Evolutionary conservation across 2,329 filamentous ascomycete genomes (phyloP).

Genomic region (Colletotrichum sidae): DNA sequence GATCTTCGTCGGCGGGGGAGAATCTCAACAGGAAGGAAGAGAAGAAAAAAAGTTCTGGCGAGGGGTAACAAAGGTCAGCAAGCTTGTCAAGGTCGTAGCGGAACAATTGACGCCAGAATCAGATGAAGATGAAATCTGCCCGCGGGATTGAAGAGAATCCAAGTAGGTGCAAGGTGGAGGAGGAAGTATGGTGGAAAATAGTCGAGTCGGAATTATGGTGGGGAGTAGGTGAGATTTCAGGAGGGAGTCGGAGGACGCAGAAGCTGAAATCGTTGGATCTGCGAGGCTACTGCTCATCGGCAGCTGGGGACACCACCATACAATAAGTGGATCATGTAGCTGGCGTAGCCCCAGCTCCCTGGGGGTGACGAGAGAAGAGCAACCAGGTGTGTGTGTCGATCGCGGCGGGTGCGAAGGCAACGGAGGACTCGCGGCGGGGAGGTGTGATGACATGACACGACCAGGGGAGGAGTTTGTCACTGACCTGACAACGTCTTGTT

Average conservation of each 20-base stretch:
- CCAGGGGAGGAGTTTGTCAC: slow-evolving; percentile 20
- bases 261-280: slow-evolving; percentile 41
- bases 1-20: slow-evolving; percentile 29
- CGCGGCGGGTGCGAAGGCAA: slow-evolving; percentile 27
- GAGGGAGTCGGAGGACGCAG: slow-evolving; percentile 35
- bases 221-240: slow-evolving; percentile 39
- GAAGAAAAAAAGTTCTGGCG: slow-evolving; percentile 38
- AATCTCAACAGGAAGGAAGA: slow-evolving; percentile 29
- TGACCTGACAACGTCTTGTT: slow-evolving; percentile 30
- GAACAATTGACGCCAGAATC: slow-evolving; percentile 34
- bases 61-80: slow-evolving; percentile 36
- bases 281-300: slow-evolving; percentile 39
- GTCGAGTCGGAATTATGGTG: slow-evolving; percentile 36
- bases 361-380: slow-evolving; percentile 9
- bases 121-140: slow-evolving; percentile 31
- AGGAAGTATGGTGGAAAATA: slow-evolving; percentile 36
- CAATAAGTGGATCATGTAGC: slow-evolving; percentile 39
- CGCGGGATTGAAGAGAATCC: slow-evolving; percentile 22
- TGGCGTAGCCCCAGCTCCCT: slow-evolving; percentile 38
- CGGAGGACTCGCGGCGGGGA: slow-evolving; percentile 23
- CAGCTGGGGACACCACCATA: slow-evolving; percentile 41
- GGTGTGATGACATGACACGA: slow-evolving; percentile 27
- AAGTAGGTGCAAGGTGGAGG: slow-evolving; percentile 30
- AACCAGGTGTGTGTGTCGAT: slow-evolving; percentile 27
- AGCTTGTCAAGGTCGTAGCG: slow-evolving; percentile 33